phyloP scores from a whole-genome alignment of 352 stramenopile species.

The Phytophthora megakarya region DNA sequence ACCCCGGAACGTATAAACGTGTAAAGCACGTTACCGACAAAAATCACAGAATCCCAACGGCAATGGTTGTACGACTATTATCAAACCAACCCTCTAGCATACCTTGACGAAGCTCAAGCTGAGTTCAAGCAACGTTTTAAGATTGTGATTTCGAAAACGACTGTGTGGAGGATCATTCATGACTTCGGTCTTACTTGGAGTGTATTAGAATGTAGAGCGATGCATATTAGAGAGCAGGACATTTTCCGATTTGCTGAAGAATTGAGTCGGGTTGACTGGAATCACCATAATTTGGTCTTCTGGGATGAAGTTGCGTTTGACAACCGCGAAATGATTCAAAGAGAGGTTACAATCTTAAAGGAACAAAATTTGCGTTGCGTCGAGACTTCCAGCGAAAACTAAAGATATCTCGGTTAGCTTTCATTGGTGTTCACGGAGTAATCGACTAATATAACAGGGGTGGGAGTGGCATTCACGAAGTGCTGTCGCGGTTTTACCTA shows the following conservation, averaged over 20 bases:
- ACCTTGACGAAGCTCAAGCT: no score
- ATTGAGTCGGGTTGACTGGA: constrained; percentile 21
- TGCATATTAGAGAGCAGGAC: constrained; percentile 32
- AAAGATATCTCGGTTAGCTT: constrained; percentile 16
- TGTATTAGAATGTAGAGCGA: neutral
- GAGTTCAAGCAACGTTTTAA: no score
- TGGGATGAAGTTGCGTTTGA: constrained; percentile 39
- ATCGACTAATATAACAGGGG: constrained; percentile 19
- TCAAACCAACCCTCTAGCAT: no score
- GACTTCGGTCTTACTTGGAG: no score
- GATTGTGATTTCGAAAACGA: no score
- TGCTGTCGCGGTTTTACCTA: neutral
- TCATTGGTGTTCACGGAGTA: constrained; percentile 23
- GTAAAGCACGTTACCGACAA: no score
- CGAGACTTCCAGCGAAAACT: constrained; percentile 30
- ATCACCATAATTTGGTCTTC: constrained; percentile 19
- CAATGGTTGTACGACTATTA: no score
- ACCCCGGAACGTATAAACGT: no score
- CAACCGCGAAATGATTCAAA: constrained; percentile 36
- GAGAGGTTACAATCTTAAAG: constrained; percentile 20
- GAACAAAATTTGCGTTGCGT: neutral
- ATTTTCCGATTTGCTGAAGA: constrained; percentile 31
- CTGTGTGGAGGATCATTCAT: no score
- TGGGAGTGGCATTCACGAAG: neutral
- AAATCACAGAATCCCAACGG: no score